phyloP scores from a whole-genome alignment of 2,329 filamentous ascomycete species.

The Myriosclerotinia scirpicola region DNA sequence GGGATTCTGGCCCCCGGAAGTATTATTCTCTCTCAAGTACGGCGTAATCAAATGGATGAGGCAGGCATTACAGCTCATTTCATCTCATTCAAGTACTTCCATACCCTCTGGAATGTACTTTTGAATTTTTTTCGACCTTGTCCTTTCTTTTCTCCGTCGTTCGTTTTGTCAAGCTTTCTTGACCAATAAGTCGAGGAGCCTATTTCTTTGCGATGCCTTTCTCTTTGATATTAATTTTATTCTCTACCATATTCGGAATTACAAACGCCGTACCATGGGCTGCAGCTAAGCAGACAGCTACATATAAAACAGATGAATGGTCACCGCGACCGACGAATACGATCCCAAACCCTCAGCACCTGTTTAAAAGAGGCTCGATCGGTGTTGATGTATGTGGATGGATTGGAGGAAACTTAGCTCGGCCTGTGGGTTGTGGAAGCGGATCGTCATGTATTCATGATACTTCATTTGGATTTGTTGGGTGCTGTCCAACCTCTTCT shows the following conservation, averaged over 20 bases:
- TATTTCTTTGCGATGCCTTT: conserved; percentile 38
- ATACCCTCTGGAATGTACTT: not conserved
- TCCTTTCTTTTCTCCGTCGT: conserved; percentile 1
- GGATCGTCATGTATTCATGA: conserved; percentile 39
- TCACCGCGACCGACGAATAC: conserved; percentile 36
- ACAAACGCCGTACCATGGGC: conserved; percentile 35
- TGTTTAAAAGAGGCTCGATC: conserved; percentile 35
- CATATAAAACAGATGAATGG: conserved; percentile 35
- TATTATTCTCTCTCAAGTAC: conserved; percentile 1
- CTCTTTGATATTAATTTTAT: conserved; percentile 32
- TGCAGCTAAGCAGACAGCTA: conserved; percentile 31
- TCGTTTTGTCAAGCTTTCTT: conserved; percentile 9
- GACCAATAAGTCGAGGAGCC: not conserved
- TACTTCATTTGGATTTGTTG: conserved; percentile 34
- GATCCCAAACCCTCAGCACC: conserved; percentile 27
- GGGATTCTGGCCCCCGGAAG: conserved; percentile 21
- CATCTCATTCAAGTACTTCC: conserved; percentile 6
- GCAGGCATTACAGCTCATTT: conserved; percentile 10
- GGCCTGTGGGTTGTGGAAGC: conserved; percentile 32
- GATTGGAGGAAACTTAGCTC: conserved; percentile 33
- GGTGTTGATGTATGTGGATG: conserved; percentile 38
- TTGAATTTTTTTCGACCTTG: conserved; percentile 14
- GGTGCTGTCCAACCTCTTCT: conserved; percentile 36
- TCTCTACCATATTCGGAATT: conserved; percentile 30
- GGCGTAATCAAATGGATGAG: conserved; percentile 12